phyloP scores from a whole-genome alignment of 164 flowering plant species.

The Macadamia tetraphylla region DNA sequence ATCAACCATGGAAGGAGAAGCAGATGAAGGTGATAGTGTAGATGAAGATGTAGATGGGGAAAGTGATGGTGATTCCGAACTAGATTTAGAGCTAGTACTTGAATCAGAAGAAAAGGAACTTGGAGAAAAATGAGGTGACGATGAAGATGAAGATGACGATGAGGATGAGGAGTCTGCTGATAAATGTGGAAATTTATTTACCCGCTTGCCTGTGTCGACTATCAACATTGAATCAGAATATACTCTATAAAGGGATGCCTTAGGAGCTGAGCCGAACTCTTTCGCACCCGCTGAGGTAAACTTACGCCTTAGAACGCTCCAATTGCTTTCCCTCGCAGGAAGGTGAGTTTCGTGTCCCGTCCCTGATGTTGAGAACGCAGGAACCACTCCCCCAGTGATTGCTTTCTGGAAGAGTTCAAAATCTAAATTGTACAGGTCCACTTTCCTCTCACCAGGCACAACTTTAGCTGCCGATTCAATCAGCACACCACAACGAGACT shows the following conservation, averaged over 20 bases:
- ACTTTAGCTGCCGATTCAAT: constrained; percentile 19
- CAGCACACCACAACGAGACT: constrained; percentile 22
- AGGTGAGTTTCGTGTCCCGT: constrained; percentile 54
- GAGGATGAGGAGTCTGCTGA: constrained; percentile 17
- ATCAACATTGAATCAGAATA: constrained; percentile 45
- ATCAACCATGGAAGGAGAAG: constrained; percentile 33
- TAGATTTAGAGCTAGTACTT: constrained; percentile 35
- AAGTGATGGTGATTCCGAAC: constrained; percentile 44
- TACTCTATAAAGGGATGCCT: constrained; percentile 30
- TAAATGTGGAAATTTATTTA: constrained; percentile 14
- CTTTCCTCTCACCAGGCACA: constrained; percentile 42
- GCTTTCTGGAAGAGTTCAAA: constrained; percentile 61
- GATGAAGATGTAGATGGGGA: constrained; percentile 39
- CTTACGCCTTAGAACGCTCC: constrained; percentile 60
- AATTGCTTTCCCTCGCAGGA: constrained; percentile 63
- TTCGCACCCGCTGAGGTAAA: constrained; percentile 47
- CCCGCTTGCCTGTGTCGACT: constrained; percentile 13
- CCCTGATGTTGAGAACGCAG: constrained; percentile 55
- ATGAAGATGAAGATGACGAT: neutral
- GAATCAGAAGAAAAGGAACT: constrained; percentile 62
- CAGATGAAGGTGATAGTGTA: constrained; percentile 31
- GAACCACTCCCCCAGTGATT: constrained; percentile 50
- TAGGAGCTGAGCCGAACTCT: constrained; percentile 47
- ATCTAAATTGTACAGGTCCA: constrained; percentile 47
- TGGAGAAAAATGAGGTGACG: constrained; percentile 57